Base-by-base conservation (phyloP, 1,139 yeast genomes). In the Saccharomyces pastorianus region DNA sequence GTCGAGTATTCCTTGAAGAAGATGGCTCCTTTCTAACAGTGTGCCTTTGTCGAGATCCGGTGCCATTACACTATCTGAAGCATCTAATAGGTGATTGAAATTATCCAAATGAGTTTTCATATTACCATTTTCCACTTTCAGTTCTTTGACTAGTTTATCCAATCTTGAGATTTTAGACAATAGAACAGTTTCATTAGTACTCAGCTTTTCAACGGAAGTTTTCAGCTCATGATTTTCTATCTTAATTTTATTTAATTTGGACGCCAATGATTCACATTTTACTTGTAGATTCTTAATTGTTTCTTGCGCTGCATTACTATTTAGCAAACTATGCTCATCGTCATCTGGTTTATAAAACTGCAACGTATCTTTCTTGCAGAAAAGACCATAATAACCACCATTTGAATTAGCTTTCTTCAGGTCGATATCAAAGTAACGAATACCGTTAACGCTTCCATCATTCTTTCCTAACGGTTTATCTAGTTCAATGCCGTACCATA, bases 401-500 rank as follows among this genome's bases (percentile, higher is more conserved):
- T 73, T 73, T 4, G 13, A 17, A 17, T 17, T 11, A 17, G 7
- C 17, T 38, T 38, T 38, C 2, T 27, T 27, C 27, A 61, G 60
- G 56, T 85, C 51, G 25, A 58, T 78, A 1, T 74, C 70, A 61
- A 91, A 91, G 67, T 90, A 88, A 49, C 74, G 61, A 0, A 71
- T 70, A 0, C 88, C 95, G 29, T 81, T 74, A 0, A 90, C 81
- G 1, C 84, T 72, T 0, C 98, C 98, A 63, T 90, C 81, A 63
- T 91, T 89, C 68, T 84, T 87, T 1, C 97, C 98, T 0, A 64
- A 65, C 0, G 85, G 80, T 13, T 73, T 72, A 31, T 79, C 81
- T 41, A 89, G 75, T 62, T 85, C 89, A 3, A 91, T 76, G 0
- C 97, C 98, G 11, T 84, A 75, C 98, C 98, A 91, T 9, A 62